Conservation (phyloP, 1,284 basidiomycete species). For the Spongiforma sp. region DNA sequence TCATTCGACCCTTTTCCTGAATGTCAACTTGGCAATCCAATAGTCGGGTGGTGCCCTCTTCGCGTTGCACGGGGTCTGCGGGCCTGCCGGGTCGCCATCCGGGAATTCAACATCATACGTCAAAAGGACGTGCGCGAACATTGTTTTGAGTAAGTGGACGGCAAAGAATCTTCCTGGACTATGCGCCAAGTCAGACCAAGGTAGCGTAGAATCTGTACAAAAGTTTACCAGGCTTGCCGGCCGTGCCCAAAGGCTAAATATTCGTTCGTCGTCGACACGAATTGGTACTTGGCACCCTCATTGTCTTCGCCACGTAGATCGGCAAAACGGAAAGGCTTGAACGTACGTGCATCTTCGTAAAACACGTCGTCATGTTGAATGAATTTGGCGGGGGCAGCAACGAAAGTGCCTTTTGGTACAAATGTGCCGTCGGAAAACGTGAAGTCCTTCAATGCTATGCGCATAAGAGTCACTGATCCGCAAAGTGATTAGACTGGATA, state of each 20-base stretch:
- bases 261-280: constrained; percentile 10
- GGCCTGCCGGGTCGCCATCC: constrained; percentile 4
- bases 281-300: background rate
- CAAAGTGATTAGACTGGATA: background rate
- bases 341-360: constrained; percentile 34
- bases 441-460: constrained; percentile 32
- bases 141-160: constrained; percentile 9
- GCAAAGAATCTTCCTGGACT: constrained; percentile 21
- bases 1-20: constrained; percentile 12
- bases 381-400: constrained; percentile 30
- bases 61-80: background rate
- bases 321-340: constrained; percentile 41
- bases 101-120: constrained; percentile 16
- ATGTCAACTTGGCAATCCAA: constrained; percentile 19
- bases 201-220: background rate
- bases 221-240: constrained; percentile 12
- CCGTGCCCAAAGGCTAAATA: constrained; percentile 1
- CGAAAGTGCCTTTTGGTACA: constrained; percentile 42
- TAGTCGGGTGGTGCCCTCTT: too few relatives aligned
- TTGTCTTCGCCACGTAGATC: background rate
- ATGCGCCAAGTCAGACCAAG: too few relatives aligned
- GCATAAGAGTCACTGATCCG: background rate
- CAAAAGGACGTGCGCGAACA: constrained; percentile 16
- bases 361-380: constrained; percentile 33
- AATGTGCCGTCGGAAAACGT: constrained; percentile 48